These are phyloP conservation scores for Dalechampia spathulata DNA, from an alignment of 441 rosid genomes.

Conservation along the genomic window DNA sequence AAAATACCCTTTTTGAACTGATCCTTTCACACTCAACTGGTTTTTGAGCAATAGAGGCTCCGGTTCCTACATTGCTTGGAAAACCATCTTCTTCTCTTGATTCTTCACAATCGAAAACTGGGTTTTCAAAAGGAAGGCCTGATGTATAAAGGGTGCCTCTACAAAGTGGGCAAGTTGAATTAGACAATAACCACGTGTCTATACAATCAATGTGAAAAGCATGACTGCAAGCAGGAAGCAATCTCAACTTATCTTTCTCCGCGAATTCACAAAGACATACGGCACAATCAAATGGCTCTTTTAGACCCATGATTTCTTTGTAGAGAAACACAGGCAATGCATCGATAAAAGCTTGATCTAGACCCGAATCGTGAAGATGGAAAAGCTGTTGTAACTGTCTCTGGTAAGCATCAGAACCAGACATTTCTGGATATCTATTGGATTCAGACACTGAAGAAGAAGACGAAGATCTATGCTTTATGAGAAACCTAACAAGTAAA, in stretches of 20 bases:
- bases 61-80: conserved; percentile 14
- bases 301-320: conserved; percentile 42
- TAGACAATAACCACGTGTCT: conserved; percentile 68
- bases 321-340: conserved; percentile 55
- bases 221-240: conserved; percentile 58
- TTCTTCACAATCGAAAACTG: conserved; percentile 19
- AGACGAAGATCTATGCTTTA: conserved; percentile 42
- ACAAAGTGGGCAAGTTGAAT: conserved; percentile 73
- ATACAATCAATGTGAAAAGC: conserved; percentile 68
- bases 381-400: conserved; percentile 71
- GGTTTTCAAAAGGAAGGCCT: conserved; percentile 21
- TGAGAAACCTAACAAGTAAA: conserved; percentile 54
- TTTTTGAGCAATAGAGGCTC: conserved; percentile 30
- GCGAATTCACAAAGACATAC: conserved; percentile 63
- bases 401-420: conserved; percentile 36
- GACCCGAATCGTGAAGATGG: conserved; percentile 55
- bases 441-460: conserved; percentile 46
- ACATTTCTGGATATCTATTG: conserved; percentile 32
- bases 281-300: conserved; percentile 62
- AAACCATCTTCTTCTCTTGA: conserved; percentile 24
- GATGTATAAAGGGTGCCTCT: conserved; percentile 35
- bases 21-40: conserved; percentile 44
- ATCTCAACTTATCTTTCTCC: conserved; percentile 47
- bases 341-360: conserved; percentile 55
- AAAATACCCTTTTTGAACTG: conserved; percentile 51